A percentile compares a stretch with the other conserved stretches of the same genome.
Conservation (phyloP, 305 asterid species). For the Solanum hybrid region DNA sequence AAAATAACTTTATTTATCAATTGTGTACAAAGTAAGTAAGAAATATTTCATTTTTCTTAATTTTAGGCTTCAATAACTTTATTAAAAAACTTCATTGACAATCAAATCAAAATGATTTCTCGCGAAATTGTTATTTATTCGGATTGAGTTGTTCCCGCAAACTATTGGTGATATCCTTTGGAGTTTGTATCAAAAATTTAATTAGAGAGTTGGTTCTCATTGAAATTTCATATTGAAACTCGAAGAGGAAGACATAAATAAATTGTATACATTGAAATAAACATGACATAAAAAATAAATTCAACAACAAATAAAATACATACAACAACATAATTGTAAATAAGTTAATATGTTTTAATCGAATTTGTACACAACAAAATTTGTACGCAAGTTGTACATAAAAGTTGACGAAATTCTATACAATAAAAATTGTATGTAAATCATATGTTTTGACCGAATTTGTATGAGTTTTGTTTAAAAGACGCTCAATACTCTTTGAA, state of each 20-base stretch:
- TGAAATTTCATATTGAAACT: neutral
- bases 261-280: neutral
- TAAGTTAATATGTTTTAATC: neutral
- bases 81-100: neutral
- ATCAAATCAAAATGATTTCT: neutral
- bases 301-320: neutral
- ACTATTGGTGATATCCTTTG: neutral
- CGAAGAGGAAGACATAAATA: neutral
- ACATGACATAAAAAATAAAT: neutral
- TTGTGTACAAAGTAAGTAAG: neutral
- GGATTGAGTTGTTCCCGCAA: neutral
- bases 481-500: neutral
- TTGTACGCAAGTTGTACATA: neutral
- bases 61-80: neutral
- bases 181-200: neutral
- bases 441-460: neutral
- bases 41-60: neutral
- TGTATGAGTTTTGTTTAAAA: neutral
- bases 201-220: neutral
- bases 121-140: neutral
- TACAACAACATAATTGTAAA: neutral
- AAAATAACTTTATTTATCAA: no score
- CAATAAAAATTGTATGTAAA: neutral
- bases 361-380: neutral
- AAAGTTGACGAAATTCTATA: neutral